Evolutionary conservation across 345 rosid species (phyloP).

Genomic region (Syzygium grande): DNA sequence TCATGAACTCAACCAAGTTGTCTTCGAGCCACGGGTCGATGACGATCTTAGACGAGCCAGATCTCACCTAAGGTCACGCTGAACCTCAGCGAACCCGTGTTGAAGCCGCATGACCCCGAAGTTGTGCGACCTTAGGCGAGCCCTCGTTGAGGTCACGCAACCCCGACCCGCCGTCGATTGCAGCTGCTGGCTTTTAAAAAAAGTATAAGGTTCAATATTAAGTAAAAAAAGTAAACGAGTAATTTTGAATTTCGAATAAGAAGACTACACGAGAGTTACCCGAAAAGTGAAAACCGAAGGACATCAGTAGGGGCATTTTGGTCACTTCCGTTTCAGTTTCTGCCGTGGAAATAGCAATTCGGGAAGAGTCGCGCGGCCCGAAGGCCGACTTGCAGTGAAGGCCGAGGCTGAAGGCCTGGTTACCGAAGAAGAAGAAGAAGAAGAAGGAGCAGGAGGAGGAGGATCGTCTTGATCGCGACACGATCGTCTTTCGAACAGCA

Average conservation of each 20-base stretch:
- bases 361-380: background rate
- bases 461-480: background rate
- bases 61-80: too few species aligned
- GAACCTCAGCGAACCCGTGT: too few species aligned
- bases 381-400: background rate
- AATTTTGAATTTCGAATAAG: background rate
- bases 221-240: too few species aligned
- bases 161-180: too few species aligned
- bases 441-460: background rate
- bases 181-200: too few species aligned
- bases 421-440: background rate
- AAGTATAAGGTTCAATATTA: too few species aligned
- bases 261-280: background rate
- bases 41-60: too few species aligned
- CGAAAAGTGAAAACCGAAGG: background rate
- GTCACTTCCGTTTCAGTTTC: background rate
- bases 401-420: background rate
- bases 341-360: background rate
- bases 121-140: too few species aligned
- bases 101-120: fast-evolving
- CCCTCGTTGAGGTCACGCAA: too few species aligned
- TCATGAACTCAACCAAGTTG: too few species aligned
- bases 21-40: too few species aligned
- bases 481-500: background rate
- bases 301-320: background rate